Base-by-base conservation (phyloP, 2,329 filamentous ascomycete genomes). In the Colletotrichum incanum region DNA sequence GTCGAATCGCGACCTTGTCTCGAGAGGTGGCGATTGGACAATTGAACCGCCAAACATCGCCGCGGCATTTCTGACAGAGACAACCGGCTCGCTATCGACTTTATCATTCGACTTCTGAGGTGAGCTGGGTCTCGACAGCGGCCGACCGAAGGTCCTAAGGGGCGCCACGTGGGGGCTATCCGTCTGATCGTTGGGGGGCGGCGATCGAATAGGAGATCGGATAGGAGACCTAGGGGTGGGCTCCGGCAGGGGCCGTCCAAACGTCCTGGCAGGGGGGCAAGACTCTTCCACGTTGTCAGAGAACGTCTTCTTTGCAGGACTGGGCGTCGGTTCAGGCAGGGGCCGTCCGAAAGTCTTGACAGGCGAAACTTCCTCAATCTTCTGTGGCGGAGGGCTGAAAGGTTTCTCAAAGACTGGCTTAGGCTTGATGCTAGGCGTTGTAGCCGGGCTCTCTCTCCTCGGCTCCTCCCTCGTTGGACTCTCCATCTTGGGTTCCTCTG, bases 231-330 rank as follows among this genome's bases (percentile, higher is more conserved):
- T 70, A 5, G 47, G 64, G 9, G 61, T 69, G 34, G 9, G 76
- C 26, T 80, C 78, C 5, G 79, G 79, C 45, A 81, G 71, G 14
- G 77, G 62, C 1, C 78, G 77, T 39, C 81, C 80, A 20, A 76
- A 76, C 47, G 77, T 74, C 75, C 84, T 85, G 26, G 79, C 75
- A 2, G 86, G 85, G 62, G 76, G 77, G 69, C 80, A 56, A 55
- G 77, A 76, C 18, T 77, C 75, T 41, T 72, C 65, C 20, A n/a
- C 59, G 26, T 23, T 56, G 23, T 72, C 71, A 39, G 55, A 49
- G 16, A 67, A 71, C 14, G 58, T 63, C 72, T 77, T 80, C 66
- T 77, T 79, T 4, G 74, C 54, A 5, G 80, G 76, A 20, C 77
- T 76, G 18, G 80, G 64, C 16, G 56, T 65, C 23, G 8, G 76